Base-by-base conservation (phyloP, 257 asterid species). In the Fraxinus pennsylvanica region DNA sequence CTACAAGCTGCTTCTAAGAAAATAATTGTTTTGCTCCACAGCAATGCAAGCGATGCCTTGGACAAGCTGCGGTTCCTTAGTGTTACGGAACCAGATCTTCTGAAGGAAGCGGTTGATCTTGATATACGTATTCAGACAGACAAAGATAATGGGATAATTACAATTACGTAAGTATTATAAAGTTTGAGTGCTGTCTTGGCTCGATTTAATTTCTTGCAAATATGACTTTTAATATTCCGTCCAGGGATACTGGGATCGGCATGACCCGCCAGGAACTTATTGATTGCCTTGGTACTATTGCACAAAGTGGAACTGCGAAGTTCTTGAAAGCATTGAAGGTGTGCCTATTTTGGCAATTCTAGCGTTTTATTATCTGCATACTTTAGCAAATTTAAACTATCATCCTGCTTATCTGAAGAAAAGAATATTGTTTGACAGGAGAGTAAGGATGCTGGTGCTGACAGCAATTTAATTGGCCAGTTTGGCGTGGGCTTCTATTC, bases 401-500 rank as follows among this genome's bases (percentile, higher is more conserved):
- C 57, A 66, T 65, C 27, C 27, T 27, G 19, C 72, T 74, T 68
- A 57, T 33, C 27, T 68, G 17, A 36, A 71, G 14, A 67, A 50
- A 80, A 15, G 57, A 74, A 30, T 82, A 54, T 71, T 70, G 25
- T 73, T 75, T 85, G 80, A 80, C 96, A 96, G 98, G 99, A 92
- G 65, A 92, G 97, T 89, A 93, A 96, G 88, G 96, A 90, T 83
- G 91, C 97, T 79, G 97, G 98, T 52, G 71, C 85, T 52, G 99
- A 96, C 84, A 92, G 99, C 90, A 95, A 95, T 84, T 89, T 96
- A 78, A 96, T 96, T 81, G 99, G 98, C 76, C 99, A 96, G 87
- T 96, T 96, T 85, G 99, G 99, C 71, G 99, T 95, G 76, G 99
- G 99, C 76, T 95, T 95, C 87, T 95, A 95, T 86, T 95, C 99